Evolutionary conservation across 768 basidiomycete species (phyloP).

Genomic region (Leccinum variicolor): DNA sequence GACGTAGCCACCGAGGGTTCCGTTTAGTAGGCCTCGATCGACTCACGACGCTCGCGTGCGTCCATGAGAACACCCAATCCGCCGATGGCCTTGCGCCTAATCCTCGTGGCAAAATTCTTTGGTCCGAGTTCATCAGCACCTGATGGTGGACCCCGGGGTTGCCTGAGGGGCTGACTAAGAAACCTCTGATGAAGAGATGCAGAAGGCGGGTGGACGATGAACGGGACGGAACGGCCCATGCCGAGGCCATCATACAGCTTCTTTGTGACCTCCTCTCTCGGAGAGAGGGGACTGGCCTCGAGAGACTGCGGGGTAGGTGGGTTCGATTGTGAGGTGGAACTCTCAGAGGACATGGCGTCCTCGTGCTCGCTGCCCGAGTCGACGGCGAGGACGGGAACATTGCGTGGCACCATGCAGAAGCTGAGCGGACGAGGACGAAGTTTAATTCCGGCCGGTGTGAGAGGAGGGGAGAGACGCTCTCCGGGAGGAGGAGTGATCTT

Average conservation of each 20-base stretch:
- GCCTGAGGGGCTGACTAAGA: slow-evolving; percentile 72
- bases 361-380: slow-evolving; percentile 55
- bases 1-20: slow-evolving; percentile 3
- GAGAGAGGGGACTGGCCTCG: slow-evolving; percentile 59
- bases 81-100: slow-evolving; percentile 80
- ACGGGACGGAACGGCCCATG: slow-evolving; percentile 65
- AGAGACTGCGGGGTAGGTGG: slow-evolving; percentile 71
- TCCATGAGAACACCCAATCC: slow-evolving; percentile 77
- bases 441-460: slow-evolving; percentile 30
- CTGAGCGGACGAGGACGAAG: slow-evolving; percentile 67
- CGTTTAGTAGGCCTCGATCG: slow-evolving; percentile 64
- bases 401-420: slow-evolving; percentile 50
- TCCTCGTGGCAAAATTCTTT: slow-evolving; percentile 85
- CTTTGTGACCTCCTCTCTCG: slow-evolving; percentile 84
- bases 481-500: slow-evolving; percentile 71
- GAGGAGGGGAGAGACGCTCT: slow-evolving; percentile 52
- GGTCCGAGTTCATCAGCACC: slow-evolving; percentile 83
- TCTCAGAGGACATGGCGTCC: slow-evolving; percentile 54
- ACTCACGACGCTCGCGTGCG: slow-evolving; percentile 75
- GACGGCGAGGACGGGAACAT: slow-evolving; percentile 49
- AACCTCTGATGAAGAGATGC: slow-evolving; percentile 46
- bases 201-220: slow-evolving; percentile 16
- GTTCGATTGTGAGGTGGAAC: slow-evolving; percentile 62
- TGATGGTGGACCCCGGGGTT: slow-evolving; percentile 85
- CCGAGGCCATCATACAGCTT: slow-evolving; percentile 87